Evolutionary conservation across 306 rosid genomes (phyloP).

Genomic region (Begonia fuchsioides): DNA sequence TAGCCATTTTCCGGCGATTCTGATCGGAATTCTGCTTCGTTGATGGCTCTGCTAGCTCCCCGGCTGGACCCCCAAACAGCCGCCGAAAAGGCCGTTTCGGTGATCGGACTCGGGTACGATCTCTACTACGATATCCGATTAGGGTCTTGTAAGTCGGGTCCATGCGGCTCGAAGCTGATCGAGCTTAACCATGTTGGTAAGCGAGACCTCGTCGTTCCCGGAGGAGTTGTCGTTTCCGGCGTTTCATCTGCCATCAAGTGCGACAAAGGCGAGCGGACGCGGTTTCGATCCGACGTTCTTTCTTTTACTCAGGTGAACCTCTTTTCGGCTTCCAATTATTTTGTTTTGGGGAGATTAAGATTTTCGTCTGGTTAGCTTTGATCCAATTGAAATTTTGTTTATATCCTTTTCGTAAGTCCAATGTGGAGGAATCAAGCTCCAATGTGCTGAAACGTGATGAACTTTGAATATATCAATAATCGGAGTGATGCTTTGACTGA

Average conservation of each 20-base stretch:
- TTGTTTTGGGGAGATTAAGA: not conserved
- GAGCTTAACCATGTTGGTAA: conserved; percentile 29
- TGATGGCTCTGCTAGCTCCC: conserved; percentile 20
- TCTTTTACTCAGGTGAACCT: conserved; percentile 42
- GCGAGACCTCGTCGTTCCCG: conserved; percentile 53
- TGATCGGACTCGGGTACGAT: conserved; percentile 66
- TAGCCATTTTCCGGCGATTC: not conserved
- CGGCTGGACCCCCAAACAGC: conserved; percentile 37
- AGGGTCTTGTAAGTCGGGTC: conserved; percentile 30
- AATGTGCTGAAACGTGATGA: no score
- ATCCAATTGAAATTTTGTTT: not conserved
- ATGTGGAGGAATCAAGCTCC: no score
- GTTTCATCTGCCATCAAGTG: conserved; percentile 60
- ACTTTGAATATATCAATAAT: no score
- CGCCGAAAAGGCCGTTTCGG: conserved; percentile 62
- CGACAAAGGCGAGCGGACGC: conserved; percentile 74
- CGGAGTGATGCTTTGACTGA: no score
- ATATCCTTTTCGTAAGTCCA: not conserved
- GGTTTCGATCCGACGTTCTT: conserved; percentile 65
- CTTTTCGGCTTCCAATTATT: not conserved
- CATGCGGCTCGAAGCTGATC: conserved; percentile 27
- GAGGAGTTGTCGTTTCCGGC: conserved; percentile 33
- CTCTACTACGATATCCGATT: conserved; percentile 42
- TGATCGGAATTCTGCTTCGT: not conserved
- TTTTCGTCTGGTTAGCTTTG: not conserved